phyloP scores from a whole-genome alignment of 2,329 filamentous ascomycete genomes.

The Aspergillus niger region DNA sequence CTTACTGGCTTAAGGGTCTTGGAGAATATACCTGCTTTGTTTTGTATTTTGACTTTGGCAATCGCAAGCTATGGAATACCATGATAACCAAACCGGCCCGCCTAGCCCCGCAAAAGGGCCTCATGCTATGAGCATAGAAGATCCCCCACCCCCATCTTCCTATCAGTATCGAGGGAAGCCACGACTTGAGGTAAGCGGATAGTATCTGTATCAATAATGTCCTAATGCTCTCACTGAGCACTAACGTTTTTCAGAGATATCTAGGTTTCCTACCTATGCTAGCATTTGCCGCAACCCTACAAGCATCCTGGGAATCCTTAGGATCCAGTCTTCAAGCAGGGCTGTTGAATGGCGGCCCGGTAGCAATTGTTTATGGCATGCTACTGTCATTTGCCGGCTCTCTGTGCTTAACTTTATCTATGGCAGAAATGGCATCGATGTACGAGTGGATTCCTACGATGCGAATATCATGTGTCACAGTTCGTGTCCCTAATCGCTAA shows the following conservation, averaged over 20 bases:
- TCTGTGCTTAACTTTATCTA: slow-evolving; percentile 30
- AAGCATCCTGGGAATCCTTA: slow-evolving; percentile 37
- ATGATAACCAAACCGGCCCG: too few species aligned
- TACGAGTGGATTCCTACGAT: slow-evolving; percentile 6
- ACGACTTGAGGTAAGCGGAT: slow-evolving; percentile 1
- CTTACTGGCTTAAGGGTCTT: too few species aligned
- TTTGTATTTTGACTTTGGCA: background rate
- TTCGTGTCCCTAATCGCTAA: slow-evolving; percentile 8
- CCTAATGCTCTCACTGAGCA: background rate
- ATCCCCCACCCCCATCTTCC: background rate
- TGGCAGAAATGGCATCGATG: slow-evolving; percentile 41
- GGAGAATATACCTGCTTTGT: background rate
- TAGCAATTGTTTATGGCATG: slow-evolving; percentile 32
- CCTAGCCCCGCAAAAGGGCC: background rate
- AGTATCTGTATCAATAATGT: fast-evolving
- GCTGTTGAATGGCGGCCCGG: slow-evolving; percentile 28
- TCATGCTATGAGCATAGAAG: background rate
- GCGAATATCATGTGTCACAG: background rate
- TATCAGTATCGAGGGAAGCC: background rate
- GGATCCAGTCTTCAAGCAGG: slow-evolving; percentile 17
- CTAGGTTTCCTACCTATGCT: slow-evolving; percentile 36
- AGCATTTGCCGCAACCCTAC: slow-evolving; percentile 35
- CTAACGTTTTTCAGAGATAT: slow-evolving; percentile 11
- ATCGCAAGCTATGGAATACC: background rate
- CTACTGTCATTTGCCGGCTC: slow-evolving; percentile 33